Conservation (phyloP, 345 rosid species). For the Populus deltoides region DNA sequence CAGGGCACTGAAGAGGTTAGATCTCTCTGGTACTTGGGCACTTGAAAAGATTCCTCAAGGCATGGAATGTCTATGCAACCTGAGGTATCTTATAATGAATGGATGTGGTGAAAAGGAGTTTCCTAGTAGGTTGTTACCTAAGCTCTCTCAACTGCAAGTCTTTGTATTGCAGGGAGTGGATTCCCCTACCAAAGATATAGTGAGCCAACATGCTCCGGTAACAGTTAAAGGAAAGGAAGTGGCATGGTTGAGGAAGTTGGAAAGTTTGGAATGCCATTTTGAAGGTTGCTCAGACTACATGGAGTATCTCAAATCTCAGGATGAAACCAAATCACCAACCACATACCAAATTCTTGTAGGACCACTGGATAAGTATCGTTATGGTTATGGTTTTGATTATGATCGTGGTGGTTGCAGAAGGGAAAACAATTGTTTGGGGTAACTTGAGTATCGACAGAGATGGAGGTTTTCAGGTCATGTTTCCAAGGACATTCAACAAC, state of each 20-base stretch:
- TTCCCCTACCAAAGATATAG: too few relatives aligned
- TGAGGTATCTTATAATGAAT: too few relatives aligned
- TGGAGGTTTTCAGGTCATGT: neutral
- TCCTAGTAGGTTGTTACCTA: neutral
- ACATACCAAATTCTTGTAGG: rapidly evolving
- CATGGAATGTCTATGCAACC: too few relatives aligned
- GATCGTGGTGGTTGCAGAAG: too few relatives aligned
- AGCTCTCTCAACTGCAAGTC: neutral
- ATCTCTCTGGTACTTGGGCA: too few relatives aligned
- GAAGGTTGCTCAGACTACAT: neutral
- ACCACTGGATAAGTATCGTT: too few relatives aligned
- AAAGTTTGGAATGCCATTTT: neutral
- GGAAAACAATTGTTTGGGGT: neutral
- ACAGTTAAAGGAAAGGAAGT: conserved; percentile 1
- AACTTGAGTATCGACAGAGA: neutral
- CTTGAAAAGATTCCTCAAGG: too few relatives aligned
- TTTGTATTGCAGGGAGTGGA: too few relatives aligned
- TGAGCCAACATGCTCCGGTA: rapidly evolving
- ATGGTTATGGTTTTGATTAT: too few relatives aligned
- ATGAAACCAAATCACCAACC: neutral
- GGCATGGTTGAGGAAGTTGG: conserved; percentile 3
- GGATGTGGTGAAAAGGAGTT: neutral
- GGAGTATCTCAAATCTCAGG: neutral
- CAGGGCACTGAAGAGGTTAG: neutral
- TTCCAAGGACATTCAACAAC: neutral